A percentile compares a stretch with the other conserved stretches of the same genome.
Conservation (phyloP, 106 monocot species). For the Alisma plantagoaquatica region DNA sequence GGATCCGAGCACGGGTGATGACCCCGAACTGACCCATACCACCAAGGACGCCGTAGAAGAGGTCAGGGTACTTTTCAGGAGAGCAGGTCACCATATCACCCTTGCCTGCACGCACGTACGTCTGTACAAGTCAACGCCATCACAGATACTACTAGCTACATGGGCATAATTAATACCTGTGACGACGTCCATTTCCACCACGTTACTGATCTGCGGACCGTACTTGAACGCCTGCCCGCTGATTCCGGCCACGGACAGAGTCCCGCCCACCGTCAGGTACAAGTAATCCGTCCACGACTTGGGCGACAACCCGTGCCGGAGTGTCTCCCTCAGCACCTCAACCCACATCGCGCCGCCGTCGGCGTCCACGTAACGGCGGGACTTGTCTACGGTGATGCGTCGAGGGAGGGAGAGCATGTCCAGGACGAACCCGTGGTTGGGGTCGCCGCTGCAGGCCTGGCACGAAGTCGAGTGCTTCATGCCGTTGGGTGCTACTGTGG, state of each 20-base stretch:
- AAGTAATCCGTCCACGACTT: slow-evolving; percentile 54
- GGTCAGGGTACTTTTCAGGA: slow-evolving; percentile 4
- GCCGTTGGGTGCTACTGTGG: slow-evolving; percentile 22
- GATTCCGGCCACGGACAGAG: slow-evolving; percentile 50
- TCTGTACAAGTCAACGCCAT: too few relatives aligned
- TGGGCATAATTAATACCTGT: too few relatives aligned
- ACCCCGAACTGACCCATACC: slow-evolving; percentile 22
- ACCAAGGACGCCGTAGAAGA: slow-evolving; percentile 12
- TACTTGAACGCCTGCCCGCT: slow-evolving; percentile 52
- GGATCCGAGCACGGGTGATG: slow-evolving; percentile 16
- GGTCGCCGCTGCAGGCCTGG: slow-evolving; percentile 2
- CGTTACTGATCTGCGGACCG: slow-evolving; percentile 62
- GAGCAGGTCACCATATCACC: slow-evolving; percentile 17
- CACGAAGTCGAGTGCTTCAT: slow-evolving; percentile 6
- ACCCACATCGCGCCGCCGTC: slow-evolving; percentile 49
- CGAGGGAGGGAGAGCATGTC: slow-evolving; percentile 8
- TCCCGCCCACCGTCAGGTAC: slow-evolving; percentile 61
- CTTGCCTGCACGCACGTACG: too few relatives aligned
- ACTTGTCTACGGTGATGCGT: too few relatives aligned
- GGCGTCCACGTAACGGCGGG: slow-evolving; percentile 41
- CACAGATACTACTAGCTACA: too few relatives aligned
- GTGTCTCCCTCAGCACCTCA: slow-evolving; percentile 34
- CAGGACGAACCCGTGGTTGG: slow-evolving; percentile 21
- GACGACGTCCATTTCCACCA: slow-evolving; percentile 42
- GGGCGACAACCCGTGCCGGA: slow-evolving; percentile 29